Percentiles rank a stretch among this genome's conserved stretches.
Evolutionary conservation across 257 asterid genomes (phyloP).

Genomic region (Solanum chilense): DNA sequence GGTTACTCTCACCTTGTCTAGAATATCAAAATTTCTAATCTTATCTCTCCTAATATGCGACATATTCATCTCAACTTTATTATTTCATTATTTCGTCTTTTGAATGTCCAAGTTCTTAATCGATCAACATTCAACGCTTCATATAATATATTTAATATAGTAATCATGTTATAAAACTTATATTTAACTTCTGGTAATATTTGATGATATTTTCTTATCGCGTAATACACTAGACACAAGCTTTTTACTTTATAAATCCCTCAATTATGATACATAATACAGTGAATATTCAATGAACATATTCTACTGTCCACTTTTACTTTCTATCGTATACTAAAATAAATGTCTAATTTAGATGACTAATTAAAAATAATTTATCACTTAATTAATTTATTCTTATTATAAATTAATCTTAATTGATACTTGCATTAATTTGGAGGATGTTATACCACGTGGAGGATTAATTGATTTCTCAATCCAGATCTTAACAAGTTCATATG

Average conservation of each 20-base stretch:
- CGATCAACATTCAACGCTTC: accelerated
- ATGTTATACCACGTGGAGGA: not conserved
- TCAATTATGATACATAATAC: not conserved
- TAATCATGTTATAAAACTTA: not conserved
- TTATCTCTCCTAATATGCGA: not conserved
- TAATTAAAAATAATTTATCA: too few relatives aligned
- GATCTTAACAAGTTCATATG: not conserved
- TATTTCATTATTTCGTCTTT: too few relatives aligned
- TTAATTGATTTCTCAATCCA: not conserved
- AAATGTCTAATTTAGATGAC: too few relatives aligned
- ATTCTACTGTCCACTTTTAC: too few relatives aligned
- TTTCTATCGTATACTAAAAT: too few relatives aligned
- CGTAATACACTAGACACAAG: not conserved
- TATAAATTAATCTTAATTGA: too few relatives aligned
- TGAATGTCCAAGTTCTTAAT: accelerated
- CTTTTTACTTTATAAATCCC: not conserved
- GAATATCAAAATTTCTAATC: accelerated
- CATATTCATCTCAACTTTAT: not conserved
- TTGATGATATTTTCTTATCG: too few relatives aligned
- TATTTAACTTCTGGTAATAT: too few relatives aligned
- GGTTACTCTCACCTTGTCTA: not conserved
- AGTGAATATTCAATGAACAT: not conserved
- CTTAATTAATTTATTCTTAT: too few relatives aligned
- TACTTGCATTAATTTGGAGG: not conserved
- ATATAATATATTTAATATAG: too few relatives aligned